Percentiles rank a stretch among this genome's conserved stretches.
Conservation (phyloP, 768 basidiomycete species). For the Obba rivulosa region DNA sequence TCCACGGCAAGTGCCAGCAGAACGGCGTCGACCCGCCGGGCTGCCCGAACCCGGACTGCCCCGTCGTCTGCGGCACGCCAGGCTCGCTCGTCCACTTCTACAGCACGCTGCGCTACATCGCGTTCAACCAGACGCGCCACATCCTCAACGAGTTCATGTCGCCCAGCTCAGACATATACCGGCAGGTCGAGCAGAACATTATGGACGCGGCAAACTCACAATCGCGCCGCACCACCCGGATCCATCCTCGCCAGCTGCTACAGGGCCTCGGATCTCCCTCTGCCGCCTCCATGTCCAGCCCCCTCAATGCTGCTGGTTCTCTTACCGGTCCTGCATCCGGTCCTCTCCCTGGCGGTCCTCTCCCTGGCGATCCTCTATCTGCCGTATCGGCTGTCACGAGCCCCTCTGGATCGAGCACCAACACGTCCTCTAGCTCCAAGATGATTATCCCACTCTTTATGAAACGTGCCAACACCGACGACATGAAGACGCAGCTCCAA, state of each 20-base stretch:
- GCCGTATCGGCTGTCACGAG: background rate
- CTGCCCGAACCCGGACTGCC: constrained; percentile 77
- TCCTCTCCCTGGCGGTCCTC: background rate
- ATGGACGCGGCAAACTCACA: constrained; percentile 27
- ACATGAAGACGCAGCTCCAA: constrained; percentile 20
- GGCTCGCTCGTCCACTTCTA: constrained; percentile 74
- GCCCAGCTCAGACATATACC: constrained; percentile 37
- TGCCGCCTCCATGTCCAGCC: background rate
- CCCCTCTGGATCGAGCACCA: background rate
- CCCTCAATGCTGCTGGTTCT: constrained; percentile 7
- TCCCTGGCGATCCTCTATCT: background rate
- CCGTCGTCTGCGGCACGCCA: constrained; percentile 77
- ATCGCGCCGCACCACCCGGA: constrained; percentile 11
- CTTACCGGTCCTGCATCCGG: background rate
- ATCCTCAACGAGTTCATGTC: constrained; percentile 30
- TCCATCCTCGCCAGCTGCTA: constrained; percentile 5
- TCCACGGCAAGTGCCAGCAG: constrained; percentile 69
- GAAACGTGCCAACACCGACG: background rate
- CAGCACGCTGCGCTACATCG: constrained; percentile 41
- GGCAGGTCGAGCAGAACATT: constrained; percentile 37
- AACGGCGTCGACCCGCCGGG: constrained; percentile 56
- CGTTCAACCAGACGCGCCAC: constrained; percentile 36
- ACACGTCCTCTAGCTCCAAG: background rate
- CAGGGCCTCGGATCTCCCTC: constrained; percentile 2
- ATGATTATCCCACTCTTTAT: constrained; percentile 7